phyloP scores from a whole-genome alignment of 768 basidiomycete genomes.

The Hebeloma cylindrosporum region DNA sequence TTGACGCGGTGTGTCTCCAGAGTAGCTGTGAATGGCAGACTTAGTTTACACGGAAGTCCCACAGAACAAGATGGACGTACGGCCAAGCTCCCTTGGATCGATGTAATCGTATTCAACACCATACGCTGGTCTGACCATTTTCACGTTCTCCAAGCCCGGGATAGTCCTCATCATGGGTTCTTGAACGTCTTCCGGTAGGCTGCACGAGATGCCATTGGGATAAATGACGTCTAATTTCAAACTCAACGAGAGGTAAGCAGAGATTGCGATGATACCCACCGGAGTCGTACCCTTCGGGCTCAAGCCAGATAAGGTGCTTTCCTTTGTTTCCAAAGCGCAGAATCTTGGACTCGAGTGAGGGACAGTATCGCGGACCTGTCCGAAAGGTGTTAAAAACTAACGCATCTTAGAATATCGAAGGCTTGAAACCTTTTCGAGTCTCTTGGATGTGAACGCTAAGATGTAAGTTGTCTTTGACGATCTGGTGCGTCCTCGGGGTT shows the following conservation, averaged over 20 bases:
- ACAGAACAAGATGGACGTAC: slow-evolving; percentile 41
- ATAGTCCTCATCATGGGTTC: slow-evolving; percentile 82
- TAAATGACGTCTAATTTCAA: slow-evolving; percentile 72
- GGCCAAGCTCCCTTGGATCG: slow-evolving; percentile 76
- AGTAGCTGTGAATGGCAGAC: slow-evolving; percentile 54
- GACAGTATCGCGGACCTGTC: slow-evolving; percentile 91
- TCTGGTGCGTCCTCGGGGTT: slow-evolving; percentile 66
- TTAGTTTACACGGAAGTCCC: neutral
- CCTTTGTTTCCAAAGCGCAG: slow-evolving; percentile 72
- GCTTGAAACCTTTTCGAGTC: slow-evolving; percentile 70
- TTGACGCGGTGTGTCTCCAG: slow-evolving; percentile 84
- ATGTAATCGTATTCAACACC: slow-evolving; percentile 93
- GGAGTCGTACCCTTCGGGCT: slow-evolving; percentile 90
- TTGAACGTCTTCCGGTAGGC: slow-evolving; percentile 84
- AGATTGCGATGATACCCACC: slow-evolving; percentile 42
- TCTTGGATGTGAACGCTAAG: slow-evolving; percentile 85
- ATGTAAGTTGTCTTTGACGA: slow-evolving; percentile 77
- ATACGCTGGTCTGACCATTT: slow-evolving; percentile 84
- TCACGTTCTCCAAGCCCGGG: slow-evolving; percentile 80
- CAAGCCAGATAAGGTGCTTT: slow-evolving; percentile 80
- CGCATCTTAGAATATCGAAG: neutral
- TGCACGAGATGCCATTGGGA: slow-evolving; percentile 87
- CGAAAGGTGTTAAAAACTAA: neutral
- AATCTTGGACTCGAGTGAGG: slow-evolving; percentile 87
- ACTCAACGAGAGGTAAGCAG: neutral